Evolutionary conservation across 352 stramenopile genomes (phyloP).

Genomic region (Phytopythium oedochilum): DNA sequence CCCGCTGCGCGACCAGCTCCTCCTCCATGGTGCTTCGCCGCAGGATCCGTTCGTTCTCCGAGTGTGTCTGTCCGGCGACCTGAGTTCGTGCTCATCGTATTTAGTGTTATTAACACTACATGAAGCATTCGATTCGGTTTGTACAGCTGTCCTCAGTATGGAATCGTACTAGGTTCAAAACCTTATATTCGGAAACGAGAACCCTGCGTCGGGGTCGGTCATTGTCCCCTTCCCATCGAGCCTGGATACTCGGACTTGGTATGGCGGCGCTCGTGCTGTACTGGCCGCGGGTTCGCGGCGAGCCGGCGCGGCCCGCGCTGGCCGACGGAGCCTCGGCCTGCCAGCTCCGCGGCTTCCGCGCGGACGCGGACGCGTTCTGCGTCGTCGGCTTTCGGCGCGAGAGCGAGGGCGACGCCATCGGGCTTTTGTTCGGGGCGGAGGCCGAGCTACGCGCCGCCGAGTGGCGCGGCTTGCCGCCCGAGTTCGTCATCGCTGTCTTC

Average conservation of each 20-base stretch:
- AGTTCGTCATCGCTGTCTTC: background rate
- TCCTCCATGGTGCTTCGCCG: too few species aligned
- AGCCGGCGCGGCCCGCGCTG: background rate
- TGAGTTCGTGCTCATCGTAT: too few species aligned
- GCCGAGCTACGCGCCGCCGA: conserved; percentile 1
- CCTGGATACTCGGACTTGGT: too few species aligned
- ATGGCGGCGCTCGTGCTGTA: conserved; percentile 30
- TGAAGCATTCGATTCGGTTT: too few species aligned
- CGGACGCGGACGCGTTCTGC: conserved; percentile 18
- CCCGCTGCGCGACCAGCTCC: conserved; percentile 66
- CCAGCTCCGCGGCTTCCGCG: conserved; percentile 14
- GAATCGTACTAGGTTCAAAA: too few species aligned
- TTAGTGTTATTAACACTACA: too few species aligned
- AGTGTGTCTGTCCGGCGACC: too few species aligned
- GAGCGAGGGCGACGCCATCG: background rate
- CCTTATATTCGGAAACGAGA: background rate
- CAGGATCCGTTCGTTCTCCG: too few species aligned
- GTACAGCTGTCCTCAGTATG: too few species aligned
- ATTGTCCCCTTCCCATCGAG: background rate
- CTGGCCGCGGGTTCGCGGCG: conserved; percentile 33
- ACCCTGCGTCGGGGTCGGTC: background rate
- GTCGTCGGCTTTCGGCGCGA: conserved; percentile 12
- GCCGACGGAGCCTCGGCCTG: too few species aligned
- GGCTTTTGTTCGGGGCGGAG: conserved; percentile 5
- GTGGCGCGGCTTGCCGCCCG: too few species aligned